A percentile compares a stretch with the other conserved stretches of the same genome.
These are phyloP conservation scores for Fistulinella staudtii DNA, from an alignment of 1,284 basidiomycete species.

Conservation along the genomic window DNA sequence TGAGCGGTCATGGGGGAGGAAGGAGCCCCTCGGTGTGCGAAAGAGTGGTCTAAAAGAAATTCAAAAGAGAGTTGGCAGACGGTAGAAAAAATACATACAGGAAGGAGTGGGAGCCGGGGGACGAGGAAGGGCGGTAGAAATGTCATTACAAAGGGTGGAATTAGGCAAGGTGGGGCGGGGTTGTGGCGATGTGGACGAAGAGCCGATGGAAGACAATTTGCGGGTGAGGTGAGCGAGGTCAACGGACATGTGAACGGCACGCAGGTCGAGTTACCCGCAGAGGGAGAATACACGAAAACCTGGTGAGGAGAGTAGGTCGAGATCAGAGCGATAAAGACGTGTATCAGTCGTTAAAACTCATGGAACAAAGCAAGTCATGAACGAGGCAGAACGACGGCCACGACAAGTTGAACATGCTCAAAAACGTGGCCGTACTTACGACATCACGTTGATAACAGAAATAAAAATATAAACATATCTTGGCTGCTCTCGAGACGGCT, in stretches of 20 bases:
- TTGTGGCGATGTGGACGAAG: slow-evolving; percentile 11
- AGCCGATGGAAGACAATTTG: slow-evolving; percentile 10
- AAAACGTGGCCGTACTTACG: slow-evolving; percentile 28
- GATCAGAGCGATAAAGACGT: slow-evolving; percentile 17
- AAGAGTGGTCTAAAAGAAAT: slow-evolving; percentile 12
- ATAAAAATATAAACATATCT: not conserved
- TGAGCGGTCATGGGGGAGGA: slow-evolving; percentile 30
- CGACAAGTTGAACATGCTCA: slow-evolving; percentile 21
- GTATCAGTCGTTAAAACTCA: slow-evolving; percentile 29
- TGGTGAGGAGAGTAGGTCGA: slow-evolving; percentile 3
- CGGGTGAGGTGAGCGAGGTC: slow-evolving; percentile 17
- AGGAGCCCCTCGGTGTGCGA: slow-evolving; percentile 17
- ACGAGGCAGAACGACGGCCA: slow-evolving; percentile 19
- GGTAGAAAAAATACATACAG: slow-evolving; percentile 22
- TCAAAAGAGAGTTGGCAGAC: not conserved
- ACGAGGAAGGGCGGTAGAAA: slow-evolving; percentile 1
- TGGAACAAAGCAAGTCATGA: slow-evolving; percentile 27
- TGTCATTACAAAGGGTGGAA: slow-evolving; percentile 22
- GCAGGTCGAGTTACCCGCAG: not conserved
- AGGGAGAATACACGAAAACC: slow-evolving; percentile 20
- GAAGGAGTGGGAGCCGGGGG: slow-evolving; percentile 2
- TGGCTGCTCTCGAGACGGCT: too few species aligned
- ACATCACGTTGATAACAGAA: slow-evolving; percentile 1
- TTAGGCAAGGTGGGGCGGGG: slow-evolving; percentile 9
- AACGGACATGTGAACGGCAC: slow-evolving; percentile 22